phyloP scores from a whole-genome alignment of 805 yeast species.

The Suhomyces canberraensis region DNA sequence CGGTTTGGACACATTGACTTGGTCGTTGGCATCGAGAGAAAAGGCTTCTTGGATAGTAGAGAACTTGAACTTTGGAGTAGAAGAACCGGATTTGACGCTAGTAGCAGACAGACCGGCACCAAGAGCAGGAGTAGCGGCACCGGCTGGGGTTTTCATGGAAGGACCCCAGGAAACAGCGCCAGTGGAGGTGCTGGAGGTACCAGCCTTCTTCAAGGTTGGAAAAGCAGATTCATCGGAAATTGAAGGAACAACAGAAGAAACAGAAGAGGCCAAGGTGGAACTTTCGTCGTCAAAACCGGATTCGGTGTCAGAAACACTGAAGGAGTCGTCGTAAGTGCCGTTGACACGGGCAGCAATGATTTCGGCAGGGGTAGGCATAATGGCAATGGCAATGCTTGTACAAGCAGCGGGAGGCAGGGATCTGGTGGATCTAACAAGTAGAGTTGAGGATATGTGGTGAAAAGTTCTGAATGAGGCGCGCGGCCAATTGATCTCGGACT shows the following conservation, averaged over 20 bases:
- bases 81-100: conserved; percentile 16
- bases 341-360: conserved; percentile 45
- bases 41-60: conserved; percentile 75
- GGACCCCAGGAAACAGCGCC: conserved; percentile 42
- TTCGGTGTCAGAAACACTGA: conserved; percentile 13
- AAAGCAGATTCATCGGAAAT: conserved; percentile 55
- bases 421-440: neutral
- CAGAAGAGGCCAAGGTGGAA: conserved; percentile 11
- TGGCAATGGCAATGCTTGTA: conserved; percentile 7
- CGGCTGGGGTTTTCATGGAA: conserved; percentile 19
- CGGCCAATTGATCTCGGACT: neutral
- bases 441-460: neutral
- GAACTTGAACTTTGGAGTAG: conserved; percentile 33
- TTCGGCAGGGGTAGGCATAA: conserved; percentile 47
- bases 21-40: conserved; percentile 67
- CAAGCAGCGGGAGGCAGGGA: conserved; percentile 1
- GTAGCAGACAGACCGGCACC: conserved; percentile 15
- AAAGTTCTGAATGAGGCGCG: too few species aligned
- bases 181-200: conserved; percentile 26
- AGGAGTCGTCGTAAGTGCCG: conserved; percentile 17
- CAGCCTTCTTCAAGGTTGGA: conserved; percentile 48
- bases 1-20: conserved; percentile 56
- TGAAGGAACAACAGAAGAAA: conserved; percentile 22
- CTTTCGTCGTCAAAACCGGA: conserved; percentile 4
- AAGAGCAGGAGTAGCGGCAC: conserved; percentile 15